A percentile compares a stretch with the other conserved stretches of the same genome.
phyloP scores from a whole-genome alignment of 306 rosid species.

The Erythrophleum fordii region DNA sequence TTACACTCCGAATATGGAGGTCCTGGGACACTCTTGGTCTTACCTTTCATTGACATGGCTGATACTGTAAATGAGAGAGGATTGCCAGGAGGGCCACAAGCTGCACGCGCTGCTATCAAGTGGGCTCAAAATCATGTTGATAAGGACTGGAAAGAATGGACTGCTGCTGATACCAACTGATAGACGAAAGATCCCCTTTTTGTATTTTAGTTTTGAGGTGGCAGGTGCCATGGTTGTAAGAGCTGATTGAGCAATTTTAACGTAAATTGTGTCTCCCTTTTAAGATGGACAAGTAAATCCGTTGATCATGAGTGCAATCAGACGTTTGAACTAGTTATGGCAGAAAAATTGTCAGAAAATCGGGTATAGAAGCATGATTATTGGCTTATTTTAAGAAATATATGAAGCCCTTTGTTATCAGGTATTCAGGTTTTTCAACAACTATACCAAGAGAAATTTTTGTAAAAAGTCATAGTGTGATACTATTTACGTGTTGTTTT shows the following conservation, averaged over 20 bases:
- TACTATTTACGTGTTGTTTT: too few species aligned
- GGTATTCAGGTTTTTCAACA: too few species aligned
- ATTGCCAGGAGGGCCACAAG: conserved; percentile 88
- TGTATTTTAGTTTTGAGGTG: conserved; percentile 18
- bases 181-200: conserved; percentile 7
- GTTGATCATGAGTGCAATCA: background rate
- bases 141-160: conserved; percentile 94
- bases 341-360: background rate
- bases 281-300: conserved; percentile 9
- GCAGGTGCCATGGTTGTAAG: conserved; percentile 34
- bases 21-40: conserved; percentile 84
- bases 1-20: conserved; percentile 91
- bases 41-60: conserved; percentile 86
- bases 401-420: background rate
- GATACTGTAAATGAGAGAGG: conserved; percentile 67
- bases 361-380: background rate
- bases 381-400: background rate
- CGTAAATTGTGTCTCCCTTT: conserved; percentile 3
- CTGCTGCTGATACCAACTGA: conserved; percentile 50
- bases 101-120: conserved; percentile 80
- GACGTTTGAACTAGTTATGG: background rate
- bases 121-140: conserved; percentile 90
- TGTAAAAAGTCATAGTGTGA: background rate
- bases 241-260: conserved; percentile 46
- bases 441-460: too few species aligned